Evolutionary conservation across 108 stramenopile genomes (phyloP).

Genomic region (Asterionellopsis glacialis): DNA sequence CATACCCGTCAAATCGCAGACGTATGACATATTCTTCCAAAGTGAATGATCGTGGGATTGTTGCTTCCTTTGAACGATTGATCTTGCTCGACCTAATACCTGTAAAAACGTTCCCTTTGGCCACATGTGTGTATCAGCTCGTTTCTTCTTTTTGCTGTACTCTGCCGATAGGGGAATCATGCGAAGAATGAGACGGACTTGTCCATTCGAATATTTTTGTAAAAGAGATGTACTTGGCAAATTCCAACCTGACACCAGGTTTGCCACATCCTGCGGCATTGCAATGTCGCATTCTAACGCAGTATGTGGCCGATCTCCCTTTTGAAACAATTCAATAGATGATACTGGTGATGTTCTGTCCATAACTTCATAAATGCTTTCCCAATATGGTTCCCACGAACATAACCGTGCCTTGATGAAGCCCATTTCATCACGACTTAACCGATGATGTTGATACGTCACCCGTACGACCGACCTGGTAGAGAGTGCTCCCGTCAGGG

Average conservation of each 20-base stretch:
- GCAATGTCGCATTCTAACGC: not conserved
- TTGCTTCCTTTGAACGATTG: constrained; percentile 60
- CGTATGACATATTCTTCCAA: constrained; percentile 56
- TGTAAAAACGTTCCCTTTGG: constrained; percentile 65
- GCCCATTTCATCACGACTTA: not conserved
- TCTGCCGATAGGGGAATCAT: constrained; percentile 43
- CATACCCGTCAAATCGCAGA: constrained; percentile 42
- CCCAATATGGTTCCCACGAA: constrained; percentile 8
- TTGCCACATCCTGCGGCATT: not conserved
- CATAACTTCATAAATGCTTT: not conserved
- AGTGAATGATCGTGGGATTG: constrained; percentile 46
- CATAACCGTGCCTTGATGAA: not conserved
- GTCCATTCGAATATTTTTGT: constrained; percentile 14
- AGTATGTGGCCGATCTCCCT: not conserved
- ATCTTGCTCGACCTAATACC: constrained; percentile 14
- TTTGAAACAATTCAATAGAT: not conserved
- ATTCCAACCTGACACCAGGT: not conserved
- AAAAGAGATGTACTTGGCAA: not conserved
- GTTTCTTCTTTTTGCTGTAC: constrained; percentile 27
- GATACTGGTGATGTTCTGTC: not conserved
- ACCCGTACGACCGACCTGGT: not conserved
- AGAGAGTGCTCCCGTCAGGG: not conserved
- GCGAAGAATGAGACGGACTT: constrained; percentile 45
- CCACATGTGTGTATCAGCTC: constrained; percentile 76
- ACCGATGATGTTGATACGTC: not conserved